Evolutionary conservation across 495 filamentous ascomycete genomes (phyloP), one percentile per base, ranked within the genome.

Genomic region (Podospora australis): DNA sequence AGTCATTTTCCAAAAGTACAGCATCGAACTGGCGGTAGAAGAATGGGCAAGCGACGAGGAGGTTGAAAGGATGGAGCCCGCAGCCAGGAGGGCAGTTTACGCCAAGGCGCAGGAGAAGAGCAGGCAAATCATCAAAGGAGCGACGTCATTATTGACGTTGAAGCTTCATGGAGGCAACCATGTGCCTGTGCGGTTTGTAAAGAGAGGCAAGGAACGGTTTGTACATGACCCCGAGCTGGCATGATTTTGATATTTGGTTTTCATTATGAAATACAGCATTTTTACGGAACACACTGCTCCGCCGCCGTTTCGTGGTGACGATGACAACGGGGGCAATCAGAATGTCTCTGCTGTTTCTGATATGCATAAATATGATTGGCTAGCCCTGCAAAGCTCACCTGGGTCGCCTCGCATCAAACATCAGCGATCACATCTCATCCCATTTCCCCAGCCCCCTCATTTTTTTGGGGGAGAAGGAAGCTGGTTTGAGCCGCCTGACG

Each of bases 11-110:
- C 70, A 75, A 44, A 64, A 73, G 25, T 83, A 81, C 61, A 80
- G 73, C 50, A 69, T 88, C 9, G 80, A 86, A 65, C 71, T 89
- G 39, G 81, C 74, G 1, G 76, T 87, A 13, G 71, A 78, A 29
- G 70, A 77, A 45, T 80, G 70, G 66, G 78, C 79, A 28, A 72
- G 48, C 35, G 80, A 86, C 48, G 78, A 77, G n/a, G 75, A 83
- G 61, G 67, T 87, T 6, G 71, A 63, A 16, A 52, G 36, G 39
- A 83, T 84, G 80, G 58, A 57, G 8, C 41, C 51, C 6, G 66
- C 63, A 46, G 62, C 78, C 56, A 73, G 69, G 65, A 65, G 68
- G 36, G 54, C 55, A 43, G 38, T 79, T 34, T 85, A 84, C 65
- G 49, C 53, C 34, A 73, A 70, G 68, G 78, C 82, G 26, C 70